Conservation (phyloP, 805 yeast species). For the Pichia membranifaciens region DNA sequence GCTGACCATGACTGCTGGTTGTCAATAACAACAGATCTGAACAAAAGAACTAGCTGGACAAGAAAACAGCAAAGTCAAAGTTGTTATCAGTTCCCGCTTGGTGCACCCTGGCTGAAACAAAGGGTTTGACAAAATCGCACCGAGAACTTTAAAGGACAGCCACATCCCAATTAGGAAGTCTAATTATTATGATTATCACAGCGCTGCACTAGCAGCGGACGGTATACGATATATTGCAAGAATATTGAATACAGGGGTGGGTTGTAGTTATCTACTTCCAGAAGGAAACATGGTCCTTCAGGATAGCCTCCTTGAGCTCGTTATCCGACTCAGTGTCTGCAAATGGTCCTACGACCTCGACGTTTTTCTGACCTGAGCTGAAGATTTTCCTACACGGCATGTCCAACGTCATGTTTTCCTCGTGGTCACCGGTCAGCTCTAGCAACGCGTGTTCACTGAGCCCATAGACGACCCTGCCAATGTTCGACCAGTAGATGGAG, state of each 20-base stretch:
- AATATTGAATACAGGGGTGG: too few species aligned
- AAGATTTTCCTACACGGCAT: conserved; percentile 21
- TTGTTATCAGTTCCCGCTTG: too few species aligned
- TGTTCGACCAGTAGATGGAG: conserved; percentile 26
- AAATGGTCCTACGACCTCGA: conserved; percentile 26
- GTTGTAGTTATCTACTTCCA: conserved; percentile 22
- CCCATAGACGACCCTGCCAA: conserved; percentile 27
- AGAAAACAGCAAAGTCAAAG: too few species aligned
- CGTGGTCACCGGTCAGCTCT: conserved; percentile 22
- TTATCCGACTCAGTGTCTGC: conserved; percentile 5
- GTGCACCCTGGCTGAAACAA: too few species aligned
- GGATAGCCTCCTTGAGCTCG: conserved; percentile 19
- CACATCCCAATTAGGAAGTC: neutral
- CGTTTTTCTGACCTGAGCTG: conserved; percentile 24
- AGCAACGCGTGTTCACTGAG: conserved; percentile 19
- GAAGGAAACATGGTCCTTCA: conserved; percentile 23
- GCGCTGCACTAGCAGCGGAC: too few species aligned
- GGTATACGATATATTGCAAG: too few species aligned
- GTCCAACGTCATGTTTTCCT: conserved; percentile 26
- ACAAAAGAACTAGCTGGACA: too few species aligned
- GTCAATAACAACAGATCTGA: too few species aligned
- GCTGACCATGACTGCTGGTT: too few species aligned
- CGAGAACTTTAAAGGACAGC: neutral
- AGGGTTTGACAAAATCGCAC: neutral
- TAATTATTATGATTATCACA: too few species aligned